Evolutionary conservation across 2,329 filamentous ascomycete genomes (phyloP).

Genomic region (Claviceps cyperi): DNA sequence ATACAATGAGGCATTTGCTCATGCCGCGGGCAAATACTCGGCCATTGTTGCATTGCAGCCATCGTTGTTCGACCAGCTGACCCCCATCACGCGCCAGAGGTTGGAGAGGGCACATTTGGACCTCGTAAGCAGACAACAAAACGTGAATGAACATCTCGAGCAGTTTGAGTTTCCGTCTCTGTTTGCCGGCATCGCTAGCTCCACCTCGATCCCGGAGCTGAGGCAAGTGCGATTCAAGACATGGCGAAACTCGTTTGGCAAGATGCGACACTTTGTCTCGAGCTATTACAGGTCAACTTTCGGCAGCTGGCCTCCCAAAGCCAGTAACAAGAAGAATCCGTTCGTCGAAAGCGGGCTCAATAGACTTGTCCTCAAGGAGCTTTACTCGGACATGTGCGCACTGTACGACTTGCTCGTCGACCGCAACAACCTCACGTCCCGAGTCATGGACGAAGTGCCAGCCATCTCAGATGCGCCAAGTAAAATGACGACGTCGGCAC

Average conservation of each 20-base stretch:
- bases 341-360: conserved; percentile 81
- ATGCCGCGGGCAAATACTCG: conserved; percentile 76
- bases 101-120: conserved; percentile 73
- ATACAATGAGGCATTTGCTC: conserved; percentile 84
- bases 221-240: conserved; percentile 68
- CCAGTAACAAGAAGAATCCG: conserved; percentile 79
- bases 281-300: conserved; percentile 47
- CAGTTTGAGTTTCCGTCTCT: conserved; percentile 85
- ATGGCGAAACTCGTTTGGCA: conserved; percentile 64
- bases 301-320: conserved; percentile 77
- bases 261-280: conserved; percentile 60
- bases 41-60: conserved; percentile 53
- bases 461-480: conserved; percentile 39
- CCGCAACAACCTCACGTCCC: conserved; percentile 60
- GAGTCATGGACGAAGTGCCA: conserved; percentile 54
- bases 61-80: conserved; percentile 57
- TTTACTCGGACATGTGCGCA: conserved; percentile 75
- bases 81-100: conserved; percentile 56
- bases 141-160: conserved; percentile 58
- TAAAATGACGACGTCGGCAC: conserved; percentile 50
- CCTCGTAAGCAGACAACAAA: conserved; percentile 55
- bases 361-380: conserved; percentile 60
- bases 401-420: conserved; percentile 85
- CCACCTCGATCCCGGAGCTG: conserved; percentile 61
- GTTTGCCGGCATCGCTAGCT: conserved; percentile 78